Conservation (phyloP, 2,329 filamentous ascomycete genomes). For the Microcyclospora tardicrescens region DNA sequence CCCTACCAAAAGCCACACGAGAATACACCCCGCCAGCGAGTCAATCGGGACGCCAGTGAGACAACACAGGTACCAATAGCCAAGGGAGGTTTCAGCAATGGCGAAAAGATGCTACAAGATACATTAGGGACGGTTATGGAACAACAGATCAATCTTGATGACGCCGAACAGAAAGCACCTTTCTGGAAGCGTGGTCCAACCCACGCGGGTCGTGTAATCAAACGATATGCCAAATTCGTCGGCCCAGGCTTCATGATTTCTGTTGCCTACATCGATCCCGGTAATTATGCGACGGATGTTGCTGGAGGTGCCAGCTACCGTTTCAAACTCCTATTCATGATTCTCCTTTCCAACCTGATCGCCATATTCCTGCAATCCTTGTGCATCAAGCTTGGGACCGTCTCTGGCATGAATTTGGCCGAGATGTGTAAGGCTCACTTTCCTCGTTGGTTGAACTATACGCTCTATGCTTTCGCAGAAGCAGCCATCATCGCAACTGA, state of each 20-base stretch:
- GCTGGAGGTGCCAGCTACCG: constrained; percentile 53
- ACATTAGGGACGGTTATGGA: constrained; percentile 7
- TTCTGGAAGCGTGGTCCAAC: constrained; percentile 6
- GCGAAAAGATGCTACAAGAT: constrained; percentile 10
- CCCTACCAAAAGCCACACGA: neutral
- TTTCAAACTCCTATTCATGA: constrained; percentile 54
- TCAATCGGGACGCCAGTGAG: neutral
- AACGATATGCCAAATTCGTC: constrained; percentile 43
- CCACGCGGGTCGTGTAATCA: constrained; percentile 4
- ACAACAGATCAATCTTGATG: constrained; percentile 5
- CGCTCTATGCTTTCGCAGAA: constrained; percentile 43
- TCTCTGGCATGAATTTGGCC: constrained; percentile 38
- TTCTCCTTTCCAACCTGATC: constrained; percentile 56
- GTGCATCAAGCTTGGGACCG: constrained; percentile 44
- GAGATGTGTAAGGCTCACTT: constrained; percentile 37
- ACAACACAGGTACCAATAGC: neutral
- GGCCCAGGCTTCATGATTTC: constrained; percentile 53
- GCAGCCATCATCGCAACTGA: constrained; percentile 46
- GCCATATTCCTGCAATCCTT: constrained; percentile 58
- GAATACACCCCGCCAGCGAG: neutral
- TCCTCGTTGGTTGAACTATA: constrained; percentile 41
- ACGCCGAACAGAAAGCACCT: constrained; percentile 10
- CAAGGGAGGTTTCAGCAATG: neutral
- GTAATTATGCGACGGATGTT: constrained; percentile 59
- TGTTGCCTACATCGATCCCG: constrained; percentile 38